A percentile compares a stretch with the other conserved stretches of the same genome.
Conservation (phyloP, 306 rosid species). For the Citrullus colocynthis region DNA sequence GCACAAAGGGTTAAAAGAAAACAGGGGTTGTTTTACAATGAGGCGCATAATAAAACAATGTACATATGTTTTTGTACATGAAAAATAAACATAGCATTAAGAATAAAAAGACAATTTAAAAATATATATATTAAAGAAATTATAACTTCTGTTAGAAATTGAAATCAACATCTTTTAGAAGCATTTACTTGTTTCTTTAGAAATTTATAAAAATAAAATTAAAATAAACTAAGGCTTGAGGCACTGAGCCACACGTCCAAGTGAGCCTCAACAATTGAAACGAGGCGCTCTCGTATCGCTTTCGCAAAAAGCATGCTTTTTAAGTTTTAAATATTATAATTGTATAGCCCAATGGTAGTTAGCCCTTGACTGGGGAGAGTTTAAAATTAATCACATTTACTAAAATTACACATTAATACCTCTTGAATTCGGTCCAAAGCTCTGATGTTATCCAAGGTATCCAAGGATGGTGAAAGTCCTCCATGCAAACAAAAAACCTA, state of each 20-base stretch:
- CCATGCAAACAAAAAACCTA: conserved; percentile 98
- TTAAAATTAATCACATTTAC: background rate
- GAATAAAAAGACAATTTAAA: background rate
- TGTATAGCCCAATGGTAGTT: background rate
- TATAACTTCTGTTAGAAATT: background rate
- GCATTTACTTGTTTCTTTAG: background rate
- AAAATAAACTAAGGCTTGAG: background rate
- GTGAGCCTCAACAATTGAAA: background rate
- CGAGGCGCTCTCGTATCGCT: background rate
- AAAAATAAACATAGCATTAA: no score
- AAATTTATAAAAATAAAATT: background rate
- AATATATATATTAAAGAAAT: background rate
- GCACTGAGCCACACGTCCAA: background rate
- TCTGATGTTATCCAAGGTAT: conserved; percentile 79
- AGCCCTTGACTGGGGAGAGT: background rate
- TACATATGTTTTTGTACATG: no score
- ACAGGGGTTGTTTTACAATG: background rate
- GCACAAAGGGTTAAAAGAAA: background rate
- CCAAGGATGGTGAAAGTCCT: conserved; percentile 93
- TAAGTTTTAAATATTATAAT: background rate
- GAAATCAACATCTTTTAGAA: background rate
- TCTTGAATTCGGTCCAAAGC: conserved; percentile 91
- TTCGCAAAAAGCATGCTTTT: background rate
- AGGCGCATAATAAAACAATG: background rate
- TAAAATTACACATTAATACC: conserved; percentile 31